Evolutionary conservation across 2,329 filamentous ascomycete species (phyloP), one percentile per base, ranked within the genome.

Genomic region (Cordyceps pruinosa): DNA sequence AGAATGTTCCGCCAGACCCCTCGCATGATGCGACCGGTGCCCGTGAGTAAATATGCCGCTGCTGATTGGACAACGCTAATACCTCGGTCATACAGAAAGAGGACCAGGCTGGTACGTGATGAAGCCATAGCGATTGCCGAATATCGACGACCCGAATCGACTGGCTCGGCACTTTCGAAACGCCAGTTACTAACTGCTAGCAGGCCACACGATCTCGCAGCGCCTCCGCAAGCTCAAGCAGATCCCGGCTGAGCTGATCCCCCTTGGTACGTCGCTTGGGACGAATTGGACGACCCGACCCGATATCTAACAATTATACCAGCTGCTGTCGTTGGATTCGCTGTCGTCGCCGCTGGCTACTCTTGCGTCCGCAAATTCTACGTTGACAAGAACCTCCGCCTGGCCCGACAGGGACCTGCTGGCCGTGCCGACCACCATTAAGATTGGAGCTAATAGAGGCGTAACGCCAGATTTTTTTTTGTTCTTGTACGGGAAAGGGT

Each of bases 181-280:
- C 61, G 60, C 63, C 28, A 39, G 56, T 47, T 50, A 37, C 56
- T 54, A 17, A 58, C 59, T 28, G 50, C 57, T 47, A 46, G 39
- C 63, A 99, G 94, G 90, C 72, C 94, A 97, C 80, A 97, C 93
- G 68, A 85, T 97, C 75, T 96, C 93, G 65, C 94, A 97, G 81
- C 90, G 93, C 73, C 81, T 99, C 68, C 89, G 92, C 73, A 87
- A 85, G 72, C 81, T 97, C 70, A 92, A 88, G 83, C 86, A 86
- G 77, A 88, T 97, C 70, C 94, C 94, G 66, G 85, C 90, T 66
- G 94, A 99, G 82, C 82, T 99, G 83, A 85, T 92, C 66, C 94
- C 94, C 70, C 87, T 99, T 67, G 92, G 92, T 96, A 86, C 74
- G 58, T 52, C 39, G n/a, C 30, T 6, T 37, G 17, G n/a, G 23